Evolutionary conservation across 139 green algal species (phyloP).

Genomic region (Dunaliella primolecta): DNA sequence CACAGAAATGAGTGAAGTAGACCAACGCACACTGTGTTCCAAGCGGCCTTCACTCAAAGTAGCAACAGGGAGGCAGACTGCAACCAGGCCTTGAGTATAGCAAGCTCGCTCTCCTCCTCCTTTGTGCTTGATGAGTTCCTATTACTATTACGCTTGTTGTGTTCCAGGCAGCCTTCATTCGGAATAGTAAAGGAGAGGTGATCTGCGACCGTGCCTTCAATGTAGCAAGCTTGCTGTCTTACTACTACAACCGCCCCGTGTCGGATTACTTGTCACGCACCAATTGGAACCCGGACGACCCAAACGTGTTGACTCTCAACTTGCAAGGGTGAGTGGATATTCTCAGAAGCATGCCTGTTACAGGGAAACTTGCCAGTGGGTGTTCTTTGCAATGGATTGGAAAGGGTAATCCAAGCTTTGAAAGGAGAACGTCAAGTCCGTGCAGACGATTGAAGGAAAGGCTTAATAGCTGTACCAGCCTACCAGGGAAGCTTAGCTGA

Average conservation of each 20-base stretch:
- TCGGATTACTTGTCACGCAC: slow-evolving; percentile 47
- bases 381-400: not conserved
- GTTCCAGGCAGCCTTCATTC: slow-evolving; percentile 50
- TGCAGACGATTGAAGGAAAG: too few relatives aligned
- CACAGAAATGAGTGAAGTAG: too few relatives aligned
- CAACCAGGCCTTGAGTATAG: too few relatives aligned
- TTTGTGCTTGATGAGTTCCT: too few relatives aligned
- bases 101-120: too few relatives aligned
- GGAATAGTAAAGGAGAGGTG: slow-evolving; percentile 54
- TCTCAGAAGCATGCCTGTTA: not conserved
- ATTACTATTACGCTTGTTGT: too few relatives aligned
- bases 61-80: too few relatives aligned
- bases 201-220: slow-evolving; percentile 79
- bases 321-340: slow-evolving; percentile 34
- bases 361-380: not conserved
- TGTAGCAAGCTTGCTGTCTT: slow-evolving; percentile 58
- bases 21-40: too few relatives aligned
- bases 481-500: too few relatives aligned
- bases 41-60: too few relatives aligned
- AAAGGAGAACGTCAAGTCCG: too few relatives aligned
- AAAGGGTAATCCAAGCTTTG: not conserved
- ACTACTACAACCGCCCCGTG: slow-evolving; percentile 48
- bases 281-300: slow-evolving; percentile 64
- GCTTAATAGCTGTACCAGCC: too few relatives aligned
- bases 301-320: slow-evolving; percentile 61